phyloP scores from a whole-genome alignment of 257 asterid species.

The Solanum tarijense region DNA sequence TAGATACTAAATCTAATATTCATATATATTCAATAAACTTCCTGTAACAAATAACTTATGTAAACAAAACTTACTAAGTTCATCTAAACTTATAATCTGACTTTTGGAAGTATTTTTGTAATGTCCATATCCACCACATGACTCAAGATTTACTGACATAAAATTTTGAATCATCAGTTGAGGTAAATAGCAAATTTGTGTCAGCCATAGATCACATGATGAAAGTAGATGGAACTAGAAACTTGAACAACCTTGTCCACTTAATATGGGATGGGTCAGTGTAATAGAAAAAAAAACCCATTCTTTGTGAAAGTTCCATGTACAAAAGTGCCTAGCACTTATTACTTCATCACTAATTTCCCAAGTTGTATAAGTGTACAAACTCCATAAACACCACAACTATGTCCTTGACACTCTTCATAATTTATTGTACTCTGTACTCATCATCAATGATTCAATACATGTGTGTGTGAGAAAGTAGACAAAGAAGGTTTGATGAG shows the following conservation, averaged over 20 bases:
- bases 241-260: not conserved
- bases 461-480: not conserved
- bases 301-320: not conserved
- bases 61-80: too few species aligned
- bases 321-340: not conserved
- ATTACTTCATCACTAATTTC: not conserved
- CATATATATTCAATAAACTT: too few species aligned
- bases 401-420: not conserved
- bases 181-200: not conserved
- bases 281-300: not conserved
- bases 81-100: too few species aligned
- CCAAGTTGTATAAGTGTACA: not conserved
- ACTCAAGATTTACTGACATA: not conserved
- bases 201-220: not conserved
- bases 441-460: not conserved
- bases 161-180: not conserved
- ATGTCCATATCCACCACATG: not conserved
- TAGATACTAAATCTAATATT: too few species aligned
- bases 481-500: not conserved
- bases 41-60: not conserved
- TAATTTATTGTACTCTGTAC: not conserved
- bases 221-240: not conserved
- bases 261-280: not conserved
- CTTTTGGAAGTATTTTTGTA: not conserved
- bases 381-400: not conserved